Evolutionary conservation across 2,329 filamentous ascomycete genomes (phyloP).

Genomic region (Taxawa tesnikishii): DNA sequence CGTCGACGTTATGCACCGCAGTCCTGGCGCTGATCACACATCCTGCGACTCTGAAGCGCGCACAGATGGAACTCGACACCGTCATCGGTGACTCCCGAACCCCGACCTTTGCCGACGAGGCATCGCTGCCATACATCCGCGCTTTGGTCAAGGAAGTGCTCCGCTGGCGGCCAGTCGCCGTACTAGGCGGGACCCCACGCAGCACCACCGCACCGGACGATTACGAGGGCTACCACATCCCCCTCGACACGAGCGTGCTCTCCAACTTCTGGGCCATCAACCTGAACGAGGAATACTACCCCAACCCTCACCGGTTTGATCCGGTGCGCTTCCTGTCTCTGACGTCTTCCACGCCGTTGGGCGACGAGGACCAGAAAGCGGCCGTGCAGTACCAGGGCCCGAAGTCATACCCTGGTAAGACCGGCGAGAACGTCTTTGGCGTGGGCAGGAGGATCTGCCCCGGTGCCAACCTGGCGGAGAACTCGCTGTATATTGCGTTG

Average conservation of each 20-base stretch:
- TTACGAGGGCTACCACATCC: slow-evolving; percentile 24
- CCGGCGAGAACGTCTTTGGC: slow-evolving; percentile 26
- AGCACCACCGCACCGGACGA: slow-evolving; percentile 21
- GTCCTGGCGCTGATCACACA: slow-evolving; percentile 17
- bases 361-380: slow-evolving; percentile 18
- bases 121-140: slow-evolving; percentile 39
- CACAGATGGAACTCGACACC: slow-evolving; percentile 20
- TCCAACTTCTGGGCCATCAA: slow-evolving; percentile 18
- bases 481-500: slow-evolving; percentile 22
- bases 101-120: slow-evolving; percentile 25
- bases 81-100: slow-evolving; percentile 24
- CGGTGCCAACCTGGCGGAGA: slow-evolving; percentile 23
- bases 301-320: slow-evolving; percentile 29
- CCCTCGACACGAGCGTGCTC: slow-evolving; percentile 19
- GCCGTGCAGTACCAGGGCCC: slow-evolving; percentile 19
- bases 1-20: slow-evolving; percentile 24
- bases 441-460: slow-evolving; percentile 22
- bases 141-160: slow-evolving; percentile 46
- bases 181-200: slow-evolving; percentile 29
- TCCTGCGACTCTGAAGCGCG: slow-evolving; percentile 17
- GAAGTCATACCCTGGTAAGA: slow-evolving; percentile 26
- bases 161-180: slow-evolving; percentile 39
- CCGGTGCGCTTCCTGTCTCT: slow-evolving; percentile 12
- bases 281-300: slow-evolving; percentile 33
- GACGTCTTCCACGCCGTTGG: slow-evolving; percentile 15